These are phyloP conservation scores for Diaporthe helianthi DNA, from an alignment of 2,329 filamentous ascomycete genomes.

Conservation along the genomic window DNA sequence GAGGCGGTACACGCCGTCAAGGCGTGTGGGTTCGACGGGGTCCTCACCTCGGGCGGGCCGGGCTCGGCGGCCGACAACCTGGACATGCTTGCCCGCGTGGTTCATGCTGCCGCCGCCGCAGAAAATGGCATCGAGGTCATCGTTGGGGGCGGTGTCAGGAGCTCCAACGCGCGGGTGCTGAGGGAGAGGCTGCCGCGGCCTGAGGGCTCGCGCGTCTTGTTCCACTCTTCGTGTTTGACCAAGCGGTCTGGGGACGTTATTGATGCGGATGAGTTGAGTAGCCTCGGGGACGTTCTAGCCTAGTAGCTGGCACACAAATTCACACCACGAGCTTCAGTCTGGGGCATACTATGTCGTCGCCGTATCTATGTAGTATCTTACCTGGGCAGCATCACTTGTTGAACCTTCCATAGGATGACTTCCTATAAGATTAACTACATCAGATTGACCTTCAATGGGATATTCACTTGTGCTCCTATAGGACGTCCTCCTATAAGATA, in stretches of 20 bases:
- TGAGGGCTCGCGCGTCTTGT: slow-evolving; percentile 44
- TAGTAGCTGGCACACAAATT: not conserved
- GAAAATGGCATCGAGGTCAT: slow-evolving; percentile 55
- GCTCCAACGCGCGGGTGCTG: slow-evolving; percentile 46
- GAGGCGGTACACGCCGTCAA: slow-evolving; percentile 47
- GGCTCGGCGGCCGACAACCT: slow-evolving; percentile 51
- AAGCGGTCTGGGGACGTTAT: slow-evolving; percentile 30
- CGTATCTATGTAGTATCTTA: not conserved
- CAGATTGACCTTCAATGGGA: not conserved
- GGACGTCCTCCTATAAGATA: not conserved
- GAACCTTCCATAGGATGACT: not conserved
- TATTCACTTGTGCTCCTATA: not conserved
- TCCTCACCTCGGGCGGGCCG: slow-evolving; percentile 61
- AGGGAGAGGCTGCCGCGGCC: slow-evolving; percentile 40
- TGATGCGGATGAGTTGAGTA: slow-evolving; percentile 31
- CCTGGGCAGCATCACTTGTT: not conserved
- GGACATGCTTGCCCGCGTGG: slow-evolving; percentile 46
- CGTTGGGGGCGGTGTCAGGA: slow-evolving; percentile 59
- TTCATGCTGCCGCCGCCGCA: slow-evolving; percentile 38
- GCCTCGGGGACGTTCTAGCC: not conserved
- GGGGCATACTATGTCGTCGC: not conserved
- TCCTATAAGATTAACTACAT: not conserved
- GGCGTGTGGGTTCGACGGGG: slow-evolving; percentile 54
- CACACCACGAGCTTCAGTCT: not conserved
- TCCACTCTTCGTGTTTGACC: slow-evolving; percentile 57